Conservation (phyloP, 2,329 filamentous ascomycete species). For the Fusarium citri region DNA sequence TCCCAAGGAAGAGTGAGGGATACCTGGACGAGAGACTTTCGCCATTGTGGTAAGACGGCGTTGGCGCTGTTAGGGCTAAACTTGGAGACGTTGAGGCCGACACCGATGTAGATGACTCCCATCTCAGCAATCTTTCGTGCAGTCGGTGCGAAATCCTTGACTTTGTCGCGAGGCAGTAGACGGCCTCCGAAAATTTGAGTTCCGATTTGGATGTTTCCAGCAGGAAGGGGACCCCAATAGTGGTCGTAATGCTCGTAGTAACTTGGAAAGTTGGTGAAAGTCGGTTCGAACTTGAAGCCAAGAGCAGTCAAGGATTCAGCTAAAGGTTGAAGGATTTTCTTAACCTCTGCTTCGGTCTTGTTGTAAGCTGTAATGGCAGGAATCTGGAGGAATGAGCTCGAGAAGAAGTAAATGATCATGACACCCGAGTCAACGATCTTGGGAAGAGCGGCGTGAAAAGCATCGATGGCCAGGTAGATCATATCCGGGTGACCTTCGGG, state of each 20-base stretch:
- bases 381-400: conserved; percentile 19
- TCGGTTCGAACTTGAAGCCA: conserved; percentile 18
- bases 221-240: conserved; percentile 55
- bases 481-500: conserved; percentile 10
- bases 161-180: conserved; percentile 54
- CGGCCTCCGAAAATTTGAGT: conserved; percentile 54
- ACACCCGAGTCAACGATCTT: conserved; percentile 59
- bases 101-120: conserved; percentile 47
- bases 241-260: conserved; percentile 59
- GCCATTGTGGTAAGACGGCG: conserved; percentile 57
- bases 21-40: conserved; percentile 50
- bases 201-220: conserved; percentile 50
- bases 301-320: conserved; percentile 24
- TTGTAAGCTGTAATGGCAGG: conserved; percentile 58
- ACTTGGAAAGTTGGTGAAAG: conserved; percentile 30
- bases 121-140: conserved; percentile 34
- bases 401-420: conserved; percentile 56
- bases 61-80: conserved; percentile 45
- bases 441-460: conserved; percentile 43
- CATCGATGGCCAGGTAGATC: conserved; percentile 38
- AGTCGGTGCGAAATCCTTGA: conserved; percentile 33
- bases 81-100: conserved; percentile 43
- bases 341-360: conserved; percentile 54
- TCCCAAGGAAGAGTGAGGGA: conserved; percentile 47
- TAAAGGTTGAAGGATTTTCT: conserved; percentile 53